A percentile compares a stretch with the other conserved stretches of the same genome.
Conservation (phyloP, 768 basidiomycete species). For the Tricholoma sp. region DNA sequence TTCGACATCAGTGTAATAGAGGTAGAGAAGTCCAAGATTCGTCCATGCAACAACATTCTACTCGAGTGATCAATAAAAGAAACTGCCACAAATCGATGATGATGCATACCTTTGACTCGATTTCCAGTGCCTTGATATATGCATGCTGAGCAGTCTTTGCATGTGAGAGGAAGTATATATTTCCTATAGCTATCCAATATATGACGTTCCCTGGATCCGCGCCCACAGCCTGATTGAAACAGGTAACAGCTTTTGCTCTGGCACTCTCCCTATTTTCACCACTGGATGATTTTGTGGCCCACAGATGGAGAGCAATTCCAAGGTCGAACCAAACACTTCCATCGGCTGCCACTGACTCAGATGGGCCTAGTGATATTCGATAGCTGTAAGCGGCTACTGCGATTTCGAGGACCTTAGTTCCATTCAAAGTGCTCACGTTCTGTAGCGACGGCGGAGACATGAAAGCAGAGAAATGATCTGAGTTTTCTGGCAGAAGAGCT, state of each 20-base stretch:
- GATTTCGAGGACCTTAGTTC: constrained; percentile 39
- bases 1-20: constrained; percentile 71
- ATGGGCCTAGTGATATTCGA: constrained; percentile 50
- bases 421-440: constrained; percentile 19
- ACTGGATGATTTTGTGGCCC: constrained; percentile 29
- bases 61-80: constrained; percentile 1
- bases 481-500: constrained; percentile 33
- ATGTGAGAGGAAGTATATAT: constrained; percentile 59
- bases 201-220: constrained; percentile 64
- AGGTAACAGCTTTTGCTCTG: constrained; percentile 40
- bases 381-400: constrained; percentile 59
- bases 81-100: constrained; percentile 1
- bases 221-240: constrained; percentile 67
- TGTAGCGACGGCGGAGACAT: constrained; percentile 27
- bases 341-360: constrained; percentile 37
- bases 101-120: constrained; percentile 66
- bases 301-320: constrained; percentile 52
- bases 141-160: constrained; percentile 85
- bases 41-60: constrained; percentile 80
- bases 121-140: constrained; percentile 83
- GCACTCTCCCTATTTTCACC: constrained; percentile 26
- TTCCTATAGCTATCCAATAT: constrained; percentile 84
- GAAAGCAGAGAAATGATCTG: constrained; percentile 36
- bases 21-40: constrained; percentile 83
- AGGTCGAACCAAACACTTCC: constrained; percentile 76